Conservation (phyloP, 2,329 filamentous ascomycete species). For the Ceratocystis albifundus region DNA sequence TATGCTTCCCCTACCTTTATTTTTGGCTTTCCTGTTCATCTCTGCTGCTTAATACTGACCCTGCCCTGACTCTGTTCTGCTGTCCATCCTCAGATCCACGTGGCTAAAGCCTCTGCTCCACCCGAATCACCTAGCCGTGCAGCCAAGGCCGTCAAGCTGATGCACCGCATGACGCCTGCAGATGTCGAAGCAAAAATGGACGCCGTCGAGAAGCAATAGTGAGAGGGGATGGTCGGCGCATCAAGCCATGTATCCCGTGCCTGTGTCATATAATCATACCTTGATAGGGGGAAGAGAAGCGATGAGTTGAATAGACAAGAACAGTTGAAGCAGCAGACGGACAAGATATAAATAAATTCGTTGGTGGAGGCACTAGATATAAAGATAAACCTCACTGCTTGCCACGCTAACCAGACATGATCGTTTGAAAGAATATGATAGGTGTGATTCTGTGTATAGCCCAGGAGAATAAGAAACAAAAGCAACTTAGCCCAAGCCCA, state of each 20-base stretch:
- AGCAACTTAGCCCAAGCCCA: background rate
- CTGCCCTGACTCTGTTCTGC: background rate
- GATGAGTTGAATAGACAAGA: background rate
- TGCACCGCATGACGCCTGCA: slow-evolving; percentile 61
- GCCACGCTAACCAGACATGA: too few relatives aligned
- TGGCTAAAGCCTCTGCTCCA: slow-evolving; percentile 45
- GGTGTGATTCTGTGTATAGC: background rate
- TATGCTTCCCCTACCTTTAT: background rate
- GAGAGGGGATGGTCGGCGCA: background rate
- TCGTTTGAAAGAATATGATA: too few relatives aligned
- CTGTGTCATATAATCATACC: too few relatives aligned
- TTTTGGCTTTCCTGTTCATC: background rate
- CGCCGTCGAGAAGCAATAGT: slow-evolving; percentile 34
- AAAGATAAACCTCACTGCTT: too few relatives aligned
- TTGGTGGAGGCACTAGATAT: too few relatives aligned
- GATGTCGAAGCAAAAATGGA: slow-evolving; percentile 61
- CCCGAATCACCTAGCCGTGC: slow-evolving; percentile 45
- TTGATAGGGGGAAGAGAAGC: too few relatives aligned
- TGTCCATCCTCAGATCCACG: slow-evolving; percentile 39
- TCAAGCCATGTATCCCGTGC: too few relatives aligned
- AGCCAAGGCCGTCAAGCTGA: slow-evolving; percentile 55
- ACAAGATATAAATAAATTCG: background rate
- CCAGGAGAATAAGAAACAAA: background rate
- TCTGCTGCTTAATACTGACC: background rate
- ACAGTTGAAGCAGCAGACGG: background rate